phyloP scores from a whole-genome alignment of 208 protist genomes.

The Balamuthia mandrillaris region DNA sequence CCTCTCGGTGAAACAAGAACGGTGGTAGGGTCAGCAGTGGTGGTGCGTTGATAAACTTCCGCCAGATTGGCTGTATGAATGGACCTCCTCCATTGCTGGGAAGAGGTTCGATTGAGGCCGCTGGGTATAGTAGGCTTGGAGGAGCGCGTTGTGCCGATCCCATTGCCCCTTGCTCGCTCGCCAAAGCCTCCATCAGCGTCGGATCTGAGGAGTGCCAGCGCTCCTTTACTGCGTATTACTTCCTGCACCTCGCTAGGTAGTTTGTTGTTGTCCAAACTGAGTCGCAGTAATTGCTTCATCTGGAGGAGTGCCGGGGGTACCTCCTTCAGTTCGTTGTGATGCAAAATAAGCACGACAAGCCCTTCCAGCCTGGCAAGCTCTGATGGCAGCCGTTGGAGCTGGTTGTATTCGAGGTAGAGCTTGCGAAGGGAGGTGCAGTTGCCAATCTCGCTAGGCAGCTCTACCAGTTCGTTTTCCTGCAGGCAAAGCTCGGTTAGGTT shows the following conservation, averaged over 20 bases:
- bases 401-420: constrained; percentile 29
- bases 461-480: constrained; percentile 15
- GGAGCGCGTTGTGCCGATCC: too few species aligned
- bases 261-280: background rate
- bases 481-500: constrained; percentile 16
- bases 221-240: background rate
- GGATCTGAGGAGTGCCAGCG: background rate
- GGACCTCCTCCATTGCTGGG: too few species aligned
- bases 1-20: background rate
- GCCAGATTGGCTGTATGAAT: too few species aligned
- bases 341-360: constrained; percentile 27
- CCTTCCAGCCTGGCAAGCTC: background rate
- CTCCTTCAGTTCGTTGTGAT: constrained; percentile 28
- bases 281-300: constrained; percentile 6
- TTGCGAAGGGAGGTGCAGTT: background rate
- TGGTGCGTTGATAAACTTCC: too few species aligned
- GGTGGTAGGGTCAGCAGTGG: too few species aligned
- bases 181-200: background rate
- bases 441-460: background rate
- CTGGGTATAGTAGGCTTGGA: too few species aligned
- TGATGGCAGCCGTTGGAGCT: background rate
- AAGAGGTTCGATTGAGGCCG: background rate
- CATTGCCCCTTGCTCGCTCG: background rate
- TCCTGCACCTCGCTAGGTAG: constrained; percentile 5
- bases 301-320: background rate